Conservation (phyloP, 2,329 filamentous ascomycete genomes). For the Purpureocillium lavendulum region DNA sequence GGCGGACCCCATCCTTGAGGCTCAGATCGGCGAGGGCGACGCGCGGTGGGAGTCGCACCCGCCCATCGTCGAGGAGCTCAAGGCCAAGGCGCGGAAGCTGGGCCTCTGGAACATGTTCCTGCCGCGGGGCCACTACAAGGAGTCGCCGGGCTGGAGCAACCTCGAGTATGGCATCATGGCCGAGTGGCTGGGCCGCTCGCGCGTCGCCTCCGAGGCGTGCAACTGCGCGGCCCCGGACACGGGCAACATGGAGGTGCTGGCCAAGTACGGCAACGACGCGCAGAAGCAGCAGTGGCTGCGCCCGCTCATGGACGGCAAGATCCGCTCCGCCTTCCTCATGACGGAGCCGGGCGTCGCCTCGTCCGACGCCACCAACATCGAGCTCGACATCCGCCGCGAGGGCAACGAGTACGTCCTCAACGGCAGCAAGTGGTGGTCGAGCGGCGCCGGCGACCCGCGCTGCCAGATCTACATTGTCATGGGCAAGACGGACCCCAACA, state of each 20-base stretch:
- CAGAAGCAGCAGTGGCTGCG: slow-evolving; percentile 81
- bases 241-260: slow-evolving; percentile 91
- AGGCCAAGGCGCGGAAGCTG: slow-evolving; percentile 70
- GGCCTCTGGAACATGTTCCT: slow-evolving; percentile 99
- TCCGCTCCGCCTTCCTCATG: slow-evolving; percentile 88
- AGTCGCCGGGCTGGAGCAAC: slow-evolving; percentile 90
- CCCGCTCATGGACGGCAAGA: slow-evolving; percentile 75
- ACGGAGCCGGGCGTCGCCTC: slow-evolving; percentile 85
- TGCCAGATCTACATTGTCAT: slow-evolving; percentile 95
- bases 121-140: slow-evolving; percentile 88
- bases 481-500: slow-evolving; percentile 77
- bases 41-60: slow-evolving; percentile 76
- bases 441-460: slow-evolving; percentile 83
- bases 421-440: slow-evolving; percentile 99
- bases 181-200: slow-evolving; percentile 84
- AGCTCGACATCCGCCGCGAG: slow-evolving; percentile 72
- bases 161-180: slow-evolving; percentile 98
- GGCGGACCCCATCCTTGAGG: slow-evolving; percentile 71
- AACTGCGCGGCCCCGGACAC: slow-evolving; percentile 91
- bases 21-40: slow-evolving; percentile 70
- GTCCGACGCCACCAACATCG: slow-evolving; percentile 88
- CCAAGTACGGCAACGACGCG: slow-evolving; percentile 78
- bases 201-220: slow-evolving; percentile 73
- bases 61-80: slow-evolving; percentile 77
- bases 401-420: slow-evolving; percentile 89